Base-by-base conservation (phyloP, 2,329 filamentous ascomycete genomes). In the Aspergillus sp. region DNA sequence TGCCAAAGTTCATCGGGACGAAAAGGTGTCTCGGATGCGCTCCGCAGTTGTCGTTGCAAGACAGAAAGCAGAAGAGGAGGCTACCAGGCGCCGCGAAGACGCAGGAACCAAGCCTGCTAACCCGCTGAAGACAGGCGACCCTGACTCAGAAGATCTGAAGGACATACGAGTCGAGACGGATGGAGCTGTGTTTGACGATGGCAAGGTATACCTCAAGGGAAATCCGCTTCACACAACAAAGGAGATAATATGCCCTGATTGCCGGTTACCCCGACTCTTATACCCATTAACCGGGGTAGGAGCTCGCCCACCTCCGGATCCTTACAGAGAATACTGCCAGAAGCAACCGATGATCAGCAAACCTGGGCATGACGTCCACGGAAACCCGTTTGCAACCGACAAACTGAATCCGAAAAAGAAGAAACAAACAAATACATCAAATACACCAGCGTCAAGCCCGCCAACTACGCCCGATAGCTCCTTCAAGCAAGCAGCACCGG, bases 341-440 rank as follows among this genome's bases (percentile, higher is more conserved):
- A 81, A 83, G 53, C 83, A 84, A 61, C 86, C 86, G 4, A 84
- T 85, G 78, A 83, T 86, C 50, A 81, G 81, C 60, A 76, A 82
- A 62, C 80, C 83, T 15, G 85, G 85, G 43, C 84, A 87, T 70
- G 86, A 89, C 68, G 85, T 88, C 56, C 87, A 88, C 70, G 86
- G 85, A 64, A 87, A 79, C 57, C 73, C 74, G 19, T 80, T 79
- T 59, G 76, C 77, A 6, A 78, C 71, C 0, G 50, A 73, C 11
- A 81, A 77, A 60, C 68, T 80, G 9, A 85, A 80, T 59, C 83
- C 84, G 1, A 83, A 79, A 69, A 77, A 76, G 34, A 69, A 75
- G 23, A 81, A 80, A 48, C 73, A 76, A 46, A 59, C 71, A 59
- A 61, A 69, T 60, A 65, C 69, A 59, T 68, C 72, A 17, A 75